Base-by-base conservation (phyloP, 2,329 filamentous ascomycete genomes). In the Teratosphaeria viscida region DNA sequence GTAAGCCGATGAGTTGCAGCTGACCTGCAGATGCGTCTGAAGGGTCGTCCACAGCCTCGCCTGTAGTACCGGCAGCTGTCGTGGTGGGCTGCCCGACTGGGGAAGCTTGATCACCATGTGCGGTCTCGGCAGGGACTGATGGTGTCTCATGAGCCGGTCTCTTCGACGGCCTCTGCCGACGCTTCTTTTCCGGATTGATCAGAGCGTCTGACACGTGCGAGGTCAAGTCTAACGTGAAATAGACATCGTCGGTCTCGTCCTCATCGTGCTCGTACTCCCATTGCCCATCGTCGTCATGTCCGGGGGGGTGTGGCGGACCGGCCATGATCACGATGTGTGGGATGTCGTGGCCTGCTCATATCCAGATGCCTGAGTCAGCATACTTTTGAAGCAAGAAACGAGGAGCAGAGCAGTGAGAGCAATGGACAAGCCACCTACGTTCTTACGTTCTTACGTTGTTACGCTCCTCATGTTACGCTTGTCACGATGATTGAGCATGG, bases 1-100 rank as follows among this genome's bases (percentile, higher is more conserved):
- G 88, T 3, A 96, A 79, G 32, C 90, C 90, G n/a, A 94, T 78
- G 56, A 96, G 86, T 69, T 96, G 90, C 5, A 96, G 60, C 16
- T 59, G 56, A 53, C 62, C 82, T 54, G 75, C 72, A 43, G 11
- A 14, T 53, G 77, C 73, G 60, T 37, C 61, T 57, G 60, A 60
- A 54, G 62, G 60, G 47, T 60, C 61, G 56, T 37, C 12, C 39
- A n/a, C n/a, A 12, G 26, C 56, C 12, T 29, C 29, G 55, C 23
- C 16, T 39, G 35, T 16, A 19, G 2, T 27, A 16, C 2, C 23
- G 14, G 55, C 32, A 43, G 34, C 3, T 37, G 55, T 19, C 7
- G 23, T 37, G 56, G 43, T n/a, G 43, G 43, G 19, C n/a, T 16
- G 19, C 8, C 23, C 43, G 26, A 23, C 43, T 23, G 2, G 43